Evolutionary conservation across 441 rosid species (phyloP).

Genomic region (Hura crepitans): DNA sequence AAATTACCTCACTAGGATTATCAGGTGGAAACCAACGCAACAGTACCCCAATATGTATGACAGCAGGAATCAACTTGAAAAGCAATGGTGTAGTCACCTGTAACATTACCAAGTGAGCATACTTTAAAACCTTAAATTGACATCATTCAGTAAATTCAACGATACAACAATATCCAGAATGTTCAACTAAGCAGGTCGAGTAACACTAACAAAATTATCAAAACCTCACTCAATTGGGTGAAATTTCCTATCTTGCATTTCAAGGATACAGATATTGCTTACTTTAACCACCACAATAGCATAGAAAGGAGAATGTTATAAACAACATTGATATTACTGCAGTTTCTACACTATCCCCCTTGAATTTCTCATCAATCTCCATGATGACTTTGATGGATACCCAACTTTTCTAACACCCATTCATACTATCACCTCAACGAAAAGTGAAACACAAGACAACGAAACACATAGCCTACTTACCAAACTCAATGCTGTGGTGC

Average conservation of each 20-base stretch:
- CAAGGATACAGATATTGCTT: constrained; percentile 3
- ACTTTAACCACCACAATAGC: not conserved
- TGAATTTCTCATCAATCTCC: not conserved
- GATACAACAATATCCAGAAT: not conserved
- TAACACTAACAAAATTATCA: too few relatives aligned
- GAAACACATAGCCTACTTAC: constrained; percentile 38
- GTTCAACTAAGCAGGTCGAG: not conserved
- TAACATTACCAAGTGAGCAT: constrained; percentile 8
- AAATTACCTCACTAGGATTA: constrained; percentile 60
- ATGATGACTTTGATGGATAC: not conserved
- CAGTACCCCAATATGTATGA: constrained; percentile 80
- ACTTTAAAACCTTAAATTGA: not conserved
- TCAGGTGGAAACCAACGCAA: constrained; percentile 92
- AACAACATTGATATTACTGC: not conserved
- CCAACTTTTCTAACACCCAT: not conserved
- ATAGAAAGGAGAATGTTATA: not conserved
- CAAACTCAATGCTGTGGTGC: constrained; percentile 92
- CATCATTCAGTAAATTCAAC: not conserved
- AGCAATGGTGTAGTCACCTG: constrained; percentile 98
- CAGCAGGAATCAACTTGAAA: constrained; percentile 91
- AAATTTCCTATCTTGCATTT: not conserved
- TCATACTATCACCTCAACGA: not conserved
- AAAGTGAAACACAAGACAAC: too few relatives aligned
- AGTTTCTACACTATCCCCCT: not conserved
- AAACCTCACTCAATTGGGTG: not conserved